These are phyloP conservation scores for Beauveria rudraprayagi DNA, from an alignment of 2,329 filamentous ascomycete genomes.

Conservation along the genomic window DNA sequence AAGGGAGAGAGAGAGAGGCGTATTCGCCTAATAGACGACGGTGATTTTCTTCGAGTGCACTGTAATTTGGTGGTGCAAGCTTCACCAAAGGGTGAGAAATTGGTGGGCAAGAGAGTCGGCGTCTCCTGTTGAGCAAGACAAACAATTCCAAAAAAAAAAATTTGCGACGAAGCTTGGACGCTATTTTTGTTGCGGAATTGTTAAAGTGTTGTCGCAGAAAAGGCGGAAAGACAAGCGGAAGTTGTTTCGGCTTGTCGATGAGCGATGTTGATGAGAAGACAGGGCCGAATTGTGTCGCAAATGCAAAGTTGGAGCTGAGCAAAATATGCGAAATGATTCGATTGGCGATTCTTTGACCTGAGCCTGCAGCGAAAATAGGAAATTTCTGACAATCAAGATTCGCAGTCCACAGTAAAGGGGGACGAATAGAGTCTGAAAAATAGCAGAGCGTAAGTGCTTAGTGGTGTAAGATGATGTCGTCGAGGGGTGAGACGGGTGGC, in stretches of 20 bases:
- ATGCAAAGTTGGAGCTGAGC: background rate
- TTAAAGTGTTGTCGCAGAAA: too few species aligned
- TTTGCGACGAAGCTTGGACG: background rate
- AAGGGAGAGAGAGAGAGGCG: background rate
- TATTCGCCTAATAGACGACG: background rate
- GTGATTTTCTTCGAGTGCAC: background rate
- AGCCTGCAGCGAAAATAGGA: background rate
- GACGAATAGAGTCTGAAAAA: background rate
- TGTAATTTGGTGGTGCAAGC: background rate
- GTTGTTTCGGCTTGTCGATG: background rate
- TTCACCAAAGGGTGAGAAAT: background rate
- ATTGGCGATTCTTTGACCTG: background rate
- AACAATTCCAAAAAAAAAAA: too few species aligned
- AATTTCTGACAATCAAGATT: background rate
- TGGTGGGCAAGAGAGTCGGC: background rate
- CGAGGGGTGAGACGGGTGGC: slow-evolving; percentile 3
- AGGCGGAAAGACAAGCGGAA: background rate
- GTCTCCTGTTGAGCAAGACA: background rate
- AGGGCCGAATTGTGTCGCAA: background rate
- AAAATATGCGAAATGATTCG: background rate
- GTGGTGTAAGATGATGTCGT: slow-evolving; percentile 9
- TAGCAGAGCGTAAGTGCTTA: background rate
- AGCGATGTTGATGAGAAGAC: background rate
- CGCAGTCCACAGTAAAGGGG: slow-evolving; percentile 1
- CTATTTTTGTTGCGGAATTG: too few species aligned